These are phyloP conservation scores for Corynascus novoguineensis DNA, from an alignment of 495 filamentous ascomycete species.

Conservation along the genomic window DNA sequence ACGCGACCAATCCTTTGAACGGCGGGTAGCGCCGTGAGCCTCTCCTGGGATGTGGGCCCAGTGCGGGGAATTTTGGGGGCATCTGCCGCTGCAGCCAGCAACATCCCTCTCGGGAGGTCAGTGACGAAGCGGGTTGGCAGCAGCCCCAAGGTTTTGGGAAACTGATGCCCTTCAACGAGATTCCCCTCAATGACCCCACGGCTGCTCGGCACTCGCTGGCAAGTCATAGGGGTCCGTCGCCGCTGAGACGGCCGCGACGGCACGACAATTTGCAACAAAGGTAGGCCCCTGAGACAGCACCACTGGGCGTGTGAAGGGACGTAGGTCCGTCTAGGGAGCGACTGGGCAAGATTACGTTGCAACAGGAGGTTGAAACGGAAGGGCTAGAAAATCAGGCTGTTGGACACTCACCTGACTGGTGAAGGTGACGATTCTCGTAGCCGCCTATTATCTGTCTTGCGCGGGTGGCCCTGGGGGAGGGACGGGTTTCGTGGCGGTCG, in stretches of 20 bases:
- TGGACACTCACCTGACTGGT: slow-evolving; percentile 41
- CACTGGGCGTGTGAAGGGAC: slow-evolving; percentile 22
- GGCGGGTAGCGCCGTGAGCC: background rate
- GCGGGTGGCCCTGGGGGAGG: slow-evolving; percentile 42
- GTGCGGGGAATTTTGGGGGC: slow-evolving; percentile 1
- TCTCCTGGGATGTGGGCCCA: background rate
- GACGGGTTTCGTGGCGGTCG: slow-evolving; percentile 36
- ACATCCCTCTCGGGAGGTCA: background rate
- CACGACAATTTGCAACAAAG: slow-evolving; percentile 4
- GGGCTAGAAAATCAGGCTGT: slow-evolving; percentile 6
- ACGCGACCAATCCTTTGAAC: background rate
- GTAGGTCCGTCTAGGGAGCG: background rate
- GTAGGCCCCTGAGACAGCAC: slow-evolving; percentile 14
- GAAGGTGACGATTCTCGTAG: slow-evolving; percentile 44
- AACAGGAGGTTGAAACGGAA: background rate
- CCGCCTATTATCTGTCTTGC: slow-evolving; percentile 38
- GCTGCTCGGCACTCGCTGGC: slow-evolving; percentile 6
- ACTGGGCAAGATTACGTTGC: too few relatives aligned
- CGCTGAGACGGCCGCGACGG: too few relatives aligned
- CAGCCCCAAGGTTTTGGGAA: background rate
- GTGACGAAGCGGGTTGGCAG: background rate
- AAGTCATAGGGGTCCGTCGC: too few relatives aligned
- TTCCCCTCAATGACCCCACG: background rate
- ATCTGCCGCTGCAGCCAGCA: background rate
- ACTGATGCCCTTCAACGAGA: background rate